Percentiles rank a stretch among this genome's conserved stretches.
phyloP scores from a whole-genome alignment of 495 filamentous ascomycete species.

The Penicillium angulare region DNA sequence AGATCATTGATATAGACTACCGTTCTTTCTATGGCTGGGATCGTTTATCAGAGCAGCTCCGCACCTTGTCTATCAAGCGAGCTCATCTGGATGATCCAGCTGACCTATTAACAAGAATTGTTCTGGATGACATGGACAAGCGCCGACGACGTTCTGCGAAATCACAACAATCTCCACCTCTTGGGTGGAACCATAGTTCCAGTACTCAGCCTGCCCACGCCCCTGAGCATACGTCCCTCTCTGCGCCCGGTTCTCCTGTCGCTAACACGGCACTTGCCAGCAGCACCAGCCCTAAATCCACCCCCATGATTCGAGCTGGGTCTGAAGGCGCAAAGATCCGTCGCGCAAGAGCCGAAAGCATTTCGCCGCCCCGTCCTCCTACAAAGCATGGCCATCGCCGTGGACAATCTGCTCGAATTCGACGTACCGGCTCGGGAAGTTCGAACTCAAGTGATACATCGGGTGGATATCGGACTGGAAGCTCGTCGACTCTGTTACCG shows the following conservation, averaged over 20 bases:
- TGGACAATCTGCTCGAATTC: constrained; percentile 59
- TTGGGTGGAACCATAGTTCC: constrained; percentile 49
- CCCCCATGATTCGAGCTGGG: constrained; percentile 49
- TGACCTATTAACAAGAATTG: constrained; percentile 87
- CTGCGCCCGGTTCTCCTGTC: constrained; percentile 66
- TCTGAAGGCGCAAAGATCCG: constrained; percentile 51
- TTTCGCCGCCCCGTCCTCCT: constrained; percentile 72
- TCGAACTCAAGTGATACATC: constrained; percentile 82
- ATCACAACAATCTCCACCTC: constrained; percentile 70
- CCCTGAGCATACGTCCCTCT: constrained; percentile 51
- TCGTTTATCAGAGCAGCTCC: constrained; percentile 82
- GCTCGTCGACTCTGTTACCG: constrained; percentile 67
- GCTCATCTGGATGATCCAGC: constrained; percentile 84
- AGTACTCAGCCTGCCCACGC: constrained; percentile 57
- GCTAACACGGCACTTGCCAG: constrained; percentile 43
- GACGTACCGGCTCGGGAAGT: constrained; percentile 85
- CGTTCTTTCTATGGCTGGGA: constrained; percentile 98
- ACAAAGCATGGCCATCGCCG: constrained; percentile 69
- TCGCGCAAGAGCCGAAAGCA: constrained; percentile 59
- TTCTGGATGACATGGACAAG: constrained; percentile 93
- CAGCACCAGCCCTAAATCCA: constrained; percentile 44
- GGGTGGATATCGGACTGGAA: constrained; percentile 64
- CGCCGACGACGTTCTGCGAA: constrained; percentile 85
- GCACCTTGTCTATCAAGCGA: constrained; percentile 85
- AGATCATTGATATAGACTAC: constrained; percentile 93